phyloP scores from a whole-genome alignment of 352 stramenopile genomes.

The Globisporangium camurandrum region DNA sequence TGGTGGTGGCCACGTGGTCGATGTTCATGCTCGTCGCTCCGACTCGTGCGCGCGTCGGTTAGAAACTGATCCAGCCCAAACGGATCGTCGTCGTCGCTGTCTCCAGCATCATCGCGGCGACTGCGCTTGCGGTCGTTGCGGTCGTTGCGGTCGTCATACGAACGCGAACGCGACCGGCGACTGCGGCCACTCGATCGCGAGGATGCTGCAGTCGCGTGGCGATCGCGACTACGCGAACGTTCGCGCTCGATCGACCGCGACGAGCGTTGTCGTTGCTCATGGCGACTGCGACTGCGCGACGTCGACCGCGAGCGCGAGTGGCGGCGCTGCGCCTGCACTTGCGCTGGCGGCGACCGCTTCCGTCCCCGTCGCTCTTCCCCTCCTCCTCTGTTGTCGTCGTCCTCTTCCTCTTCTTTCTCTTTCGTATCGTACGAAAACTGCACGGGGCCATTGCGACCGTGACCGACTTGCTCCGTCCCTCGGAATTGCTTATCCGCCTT shows the following conservation, averaged over 20 bases:
- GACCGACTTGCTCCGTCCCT: conserved; percentile 61
- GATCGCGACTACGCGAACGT: background rate
- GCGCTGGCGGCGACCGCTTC: conserved; percentile 11
- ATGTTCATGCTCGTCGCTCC: conserved; percentile 15
- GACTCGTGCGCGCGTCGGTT: conserved; percentile 53
- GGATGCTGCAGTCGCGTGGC: too few relatives aligned
- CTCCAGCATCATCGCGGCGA: conserved; percentile 16
- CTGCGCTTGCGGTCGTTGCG: conserved; percentile 36
- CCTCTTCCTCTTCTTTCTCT: conserved; percentile 32
- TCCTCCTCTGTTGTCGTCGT: conserved; percentile 3
- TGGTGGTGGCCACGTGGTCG: too few relatives aligned
- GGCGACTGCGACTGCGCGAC: conserved; percentile 87
- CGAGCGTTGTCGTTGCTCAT: too few relatives aligned
- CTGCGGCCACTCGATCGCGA: conserved; percentile 6
- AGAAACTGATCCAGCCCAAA: conserved; percentile 84
- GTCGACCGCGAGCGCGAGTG: conserved; percentile 92
- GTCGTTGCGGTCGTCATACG: conserved; percentile 24
- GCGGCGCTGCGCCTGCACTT: conserved; percentile 27
- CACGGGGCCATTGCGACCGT: conserved; percentile 64
- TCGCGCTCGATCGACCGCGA: conserved; percentile 31
- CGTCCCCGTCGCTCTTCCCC: background rate
- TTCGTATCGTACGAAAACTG: conserved; percentile 78
- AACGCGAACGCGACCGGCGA: conserved; percentile 27
- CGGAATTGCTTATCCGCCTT: conserved; percentile 87
- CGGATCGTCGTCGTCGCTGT: conserved; percentile 60